Base-by-base conservation (phyloP, 2,329 filamentous ascomycete species). In the Chrysoporthe austroafricana region DNA sequence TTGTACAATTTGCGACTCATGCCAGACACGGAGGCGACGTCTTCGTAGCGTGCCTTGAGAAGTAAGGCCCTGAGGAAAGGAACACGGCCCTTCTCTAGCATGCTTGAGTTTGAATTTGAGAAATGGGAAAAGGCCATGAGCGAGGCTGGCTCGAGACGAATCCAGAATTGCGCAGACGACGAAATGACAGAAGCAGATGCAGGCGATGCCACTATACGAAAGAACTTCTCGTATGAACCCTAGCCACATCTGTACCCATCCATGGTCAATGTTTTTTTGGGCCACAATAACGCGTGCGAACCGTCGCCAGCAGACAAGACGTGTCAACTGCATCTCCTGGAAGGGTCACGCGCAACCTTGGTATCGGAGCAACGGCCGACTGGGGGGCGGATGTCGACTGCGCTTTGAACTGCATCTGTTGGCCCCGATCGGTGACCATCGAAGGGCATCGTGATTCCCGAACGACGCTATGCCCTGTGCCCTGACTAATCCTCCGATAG, bases 401-500 rank as follows among this genome's bases (percentile, higher is more conserved):
- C 48, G 48, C 48, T 26, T 5, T 26, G 48, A 26, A 21, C 48
- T 32, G 13, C 48, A 32, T 26, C 16, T 11, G 18, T 34, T 32
- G 1, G 14, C 42, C 39, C 4, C 4, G 18, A 14, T 14, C 43
- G 16, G 7, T 56, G 21, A 39, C 6, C 26, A n/a, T 50, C n/a
- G 62, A 26, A 57, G 5, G 26, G 44, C 9, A 18, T 46, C 42
- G 52, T 32, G 4, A 34, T 48, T 58, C 7, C 13, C 26, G 9
- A 58, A 58, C 4, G 7, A 26, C 11, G 18, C 62, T 44, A 58
- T 46, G 36, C 16, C 42, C n/a, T 7, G 21, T 42, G 18, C 18
- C 26, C 21, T 58, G 52, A 58, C 52, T 48, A 64, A 64, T 54
- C 54, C 8, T 54, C 5, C 42, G 42, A 43, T 7, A 18, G 43